phyloP scores from a whole-genome alignment of 306 rosid species.

The Albizia julibrissin region DNA sequence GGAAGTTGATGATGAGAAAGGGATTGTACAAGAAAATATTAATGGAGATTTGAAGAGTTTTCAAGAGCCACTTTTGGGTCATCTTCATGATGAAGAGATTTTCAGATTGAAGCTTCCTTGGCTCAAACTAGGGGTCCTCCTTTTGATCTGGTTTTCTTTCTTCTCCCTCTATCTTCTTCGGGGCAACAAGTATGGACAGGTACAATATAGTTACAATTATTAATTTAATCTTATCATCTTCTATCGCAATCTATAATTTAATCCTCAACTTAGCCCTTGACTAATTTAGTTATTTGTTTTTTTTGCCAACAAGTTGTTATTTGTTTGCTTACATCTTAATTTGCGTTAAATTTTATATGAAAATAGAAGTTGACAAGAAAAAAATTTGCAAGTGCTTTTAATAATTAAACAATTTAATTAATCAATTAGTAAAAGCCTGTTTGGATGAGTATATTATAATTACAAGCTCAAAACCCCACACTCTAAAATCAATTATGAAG shows the following conservation, averaged over 20 bases:
- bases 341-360: neutral
- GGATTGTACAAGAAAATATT: conserved; percentile 9
- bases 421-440: no score
- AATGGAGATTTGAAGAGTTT: conserved; percentile 8
- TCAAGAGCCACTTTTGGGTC: conserved; percentile 53
- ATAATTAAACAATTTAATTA: neutral
- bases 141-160: conserved; percentile 80
- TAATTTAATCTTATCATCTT: neutral
- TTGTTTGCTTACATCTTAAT: neutral
- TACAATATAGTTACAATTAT: neutral
- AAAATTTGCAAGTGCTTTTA: neutral
- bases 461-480: no score
- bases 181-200: conserved; percentile 72
- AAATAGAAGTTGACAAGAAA: neutral
- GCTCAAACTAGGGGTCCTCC: conserved; percentile 62
- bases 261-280: neutral
- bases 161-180: conserved; percentile 71
- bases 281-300: neutral
- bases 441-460: neutral
- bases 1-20: conserved; percentile 55
- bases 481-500: no score
- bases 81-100: conserved; percentile 7
- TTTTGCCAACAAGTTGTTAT: no score
- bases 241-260: neutral
- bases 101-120: conserved; percentile 52